Base-by-base conservation (phyloP, 2,329 filamentous ascomycete genomes). In the Scleromitrula shiraiana region DNA sequence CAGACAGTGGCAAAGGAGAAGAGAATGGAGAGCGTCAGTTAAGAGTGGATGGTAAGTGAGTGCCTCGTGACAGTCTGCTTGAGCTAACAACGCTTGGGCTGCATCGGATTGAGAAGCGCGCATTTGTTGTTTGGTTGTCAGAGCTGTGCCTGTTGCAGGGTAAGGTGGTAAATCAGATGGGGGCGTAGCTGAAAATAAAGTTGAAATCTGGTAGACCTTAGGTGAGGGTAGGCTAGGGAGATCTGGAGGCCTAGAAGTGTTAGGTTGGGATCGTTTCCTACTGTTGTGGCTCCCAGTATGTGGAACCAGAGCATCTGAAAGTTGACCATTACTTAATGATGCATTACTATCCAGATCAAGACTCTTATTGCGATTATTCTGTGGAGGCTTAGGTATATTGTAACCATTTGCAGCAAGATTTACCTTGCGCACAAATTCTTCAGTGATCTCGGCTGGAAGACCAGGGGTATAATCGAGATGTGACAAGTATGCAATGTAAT, bases 11-110 rank as follows among this genome's bases (percentile, higher is more conserved):
- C 82, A 85, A 33, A 94, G 76, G 7, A 94, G 77, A 2, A 93
- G 67, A 4, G 81, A 83, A 64, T 94, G 87, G 0, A 94, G 74
- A 1, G 84, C 84, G 55, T 94, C 88, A 6, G 80, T 80, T 9
- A 94, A 72, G 7, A 93, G 74, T 0, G 88, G 88, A 59, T 94
- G 88, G 62, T 88, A 93, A 1, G 86, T 93, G 23, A 87, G 74
- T 33, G 76, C 75, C 67, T 88, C 85, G 36, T 77, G 72, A 44
- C 68, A 71, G 48, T 73, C 69, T 9, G 68, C 63, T 52, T 62
- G 56, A 22, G 65, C 67, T 49, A 70, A 63, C 27, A 67, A 55
- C 4, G 64, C 52, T 12, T 67, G 60, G 6, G 52, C 47, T 8
- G 61, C 46, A 50, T 64, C 57, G 15, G 58, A 57, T 29, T 64